phyloP scores from a whole-genome alignment of 768 basidiomycete genomes.

The Serendipita sp. region DNA sequence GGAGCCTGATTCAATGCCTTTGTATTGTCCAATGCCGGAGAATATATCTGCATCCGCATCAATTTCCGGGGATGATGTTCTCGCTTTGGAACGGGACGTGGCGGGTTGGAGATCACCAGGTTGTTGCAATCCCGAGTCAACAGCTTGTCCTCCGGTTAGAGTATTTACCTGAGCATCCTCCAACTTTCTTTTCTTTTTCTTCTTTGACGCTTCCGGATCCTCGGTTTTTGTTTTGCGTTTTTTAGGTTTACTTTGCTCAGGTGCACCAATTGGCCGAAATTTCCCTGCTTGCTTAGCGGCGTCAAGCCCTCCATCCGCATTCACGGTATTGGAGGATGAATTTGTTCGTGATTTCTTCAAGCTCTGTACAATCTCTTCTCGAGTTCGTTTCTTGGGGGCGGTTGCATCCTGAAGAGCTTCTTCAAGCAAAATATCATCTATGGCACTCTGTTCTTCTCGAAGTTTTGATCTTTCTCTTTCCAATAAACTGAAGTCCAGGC shows the following conservation, averaged over 20 bases:
- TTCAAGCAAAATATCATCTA: constrained; percentile 72
- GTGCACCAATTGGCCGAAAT: constrained; percentile 16
- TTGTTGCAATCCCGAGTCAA: constrained; percentile 1
- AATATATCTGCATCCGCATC: constrained; percentile 71
- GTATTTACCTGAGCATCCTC: constrained; percentile 14
- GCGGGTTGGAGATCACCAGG: constrained; percentile 14
- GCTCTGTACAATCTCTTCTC: constrained; percentile 58
- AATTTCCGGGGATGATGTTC: constrained; percentile 20
- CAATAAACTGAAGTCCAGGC: constrained; percentile 72
- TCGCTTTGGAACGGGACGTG: background rate
- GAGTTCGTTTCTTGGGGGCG: constrained; percentile 48
- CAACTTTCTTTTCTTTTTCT: constrained; percentile 44
- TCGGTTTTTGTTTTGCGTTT: background rate
- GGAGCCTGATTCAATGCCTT: constrained; percentile 42
- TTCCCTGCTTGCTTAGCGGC: constrained; percentile 21
- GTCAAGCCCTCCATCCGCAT: constrained; percentile 12
- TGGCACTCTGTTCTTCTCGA: constrained; percentile 26
- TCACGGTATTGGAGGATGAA: constrained; percentile 13
- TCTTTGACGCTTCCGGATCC: constrained; percentile 22
- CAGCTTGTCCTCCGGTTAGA: background rate
- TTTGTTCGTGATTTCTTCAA: constrained; percentile 44
- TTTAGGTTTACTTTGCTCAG: background rate
- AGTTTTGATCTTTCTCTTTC: constrained; percentile 66
- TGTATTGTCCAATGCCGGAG: constrained; percentile 68
- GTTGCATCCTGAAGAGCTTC: constrained; percentile 42